Conservation (phyloP, 805 yeast species). For the Wickerhamomyces bovis region DNA sequence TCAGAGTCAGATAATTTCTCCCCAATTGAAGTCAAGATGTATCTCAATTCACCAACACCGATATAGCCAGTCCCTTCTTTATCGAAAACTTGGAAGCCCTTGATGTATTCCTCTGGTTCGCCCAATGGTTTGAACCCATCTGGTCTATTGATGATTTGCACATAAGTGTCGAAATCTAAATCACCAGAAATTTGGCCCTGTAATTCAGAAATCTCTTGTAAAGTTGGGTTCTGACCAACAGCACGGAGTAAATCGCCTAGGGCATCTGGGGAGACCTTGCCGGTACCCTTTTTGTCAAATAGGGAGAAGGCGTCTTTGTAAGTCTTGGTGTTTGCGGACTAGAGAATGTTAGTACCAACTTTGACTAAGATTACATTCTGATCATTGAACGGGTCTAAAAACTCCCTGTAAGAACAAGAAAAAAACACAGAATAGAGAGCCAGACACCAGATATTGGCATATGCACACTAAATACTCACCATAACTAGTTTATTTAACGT, state of each 20-base stretch:
- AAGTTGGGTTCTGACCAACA: slow-evolving; percentile 96
- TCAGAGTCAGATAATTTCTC: slow-evolving; percentile 87
- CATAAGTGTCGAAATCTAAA: slow-evolving; percentile 70
- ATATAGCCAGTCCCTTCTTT: slow-evolving; percentile 93
- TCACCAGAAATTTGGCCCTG: slow-evolving; percentile 33
- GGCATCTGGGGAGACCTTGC: slow-evolving; percentile 75
- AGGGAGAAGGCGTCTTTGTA: slow-evolving; percentile 92
- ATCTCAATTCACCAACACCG: slow-evolving; percentile 94
- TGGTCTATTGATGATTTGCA: slow-evolving; percentile 73
- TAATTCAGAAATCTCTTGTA: slow-evolving; percentile 70
- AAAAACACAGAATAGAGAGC: too few relatives aligned
- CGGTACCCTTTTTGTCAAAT: slow-evolving; percentile 94
- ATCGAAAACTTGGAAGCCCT: slow-evolving; percentile 96
- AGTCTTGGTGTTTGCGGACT: slow-evolving; percentile 30
- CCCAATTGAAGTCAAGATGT: slow-evolving; percentile 92
- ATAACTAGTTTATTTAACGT: too few relatives aligned
- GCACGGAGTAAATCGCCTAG: slow-evolving; percentile 94
- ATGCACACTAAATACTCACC: background rate
- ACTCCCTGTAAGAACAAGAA: too few relatives aligned
- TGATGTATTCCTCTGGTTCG: slow-evolving; percentile 81
- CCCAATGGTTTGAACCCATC: slow-evolving; percentile 86
- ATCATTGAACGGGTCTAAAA: too few relatives aligned
- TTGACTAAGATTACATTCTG: too few relatives aligned
- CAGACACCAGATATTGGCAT: too few relatives aligned
- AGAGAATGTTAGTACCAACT: slow-evolving; percentile 1